Percentiles rank a stretch among this genome's conserved stretches.
These are phyloP conservation scores for Tricholoma terreum DNA, from an alignment of 768 basidiomycete species.

Conservation along the genomic window DNA sequence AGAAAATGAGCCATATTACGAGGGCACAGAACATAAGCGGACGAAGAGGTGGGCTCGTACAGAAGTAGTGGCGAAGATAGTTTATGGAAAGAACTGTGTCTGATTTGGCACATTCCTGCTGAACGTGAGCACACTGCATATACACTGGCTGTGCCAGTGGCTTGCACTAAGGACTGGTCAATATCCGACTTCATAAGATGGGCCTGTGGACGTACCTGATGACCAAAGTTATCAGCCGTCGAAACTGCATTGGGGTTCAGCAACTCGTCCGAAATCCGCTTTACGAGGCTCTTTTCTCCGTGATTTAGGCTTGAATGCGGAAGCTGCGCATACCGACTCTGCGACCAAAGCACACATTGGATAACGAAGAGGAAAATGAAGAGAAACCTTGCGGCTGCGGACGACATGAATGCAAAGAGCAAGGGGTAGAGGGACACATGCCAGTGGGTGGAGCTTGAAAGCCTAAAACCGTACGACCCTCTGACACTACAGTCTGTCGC, in stretches of 20 bases:
- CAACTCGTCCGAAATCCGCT: conserved; percentile 39
- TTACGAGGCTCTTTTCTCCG: conserved; percentile 36
- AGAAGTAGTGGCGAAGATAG: conserved; percentile 72
- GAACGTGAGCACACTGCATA: conserved; percentile 66
- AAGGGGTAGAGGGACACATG: conserved; percentile 13
- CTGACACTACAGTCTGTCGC: background rate
- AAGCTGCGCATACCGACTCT: conserved; percentile 45
- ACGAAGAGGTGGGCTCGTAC: conserved; percentile 51
- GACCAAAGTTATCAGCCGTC: conserved; percentile 13
- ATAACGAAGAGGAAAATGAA: conserved; percentile 52
- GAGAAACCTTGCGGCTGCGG: conserved; percentile 42
- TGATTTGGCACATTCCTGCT: conserved; percentile 50
- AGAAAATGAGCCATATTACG: conserved; percentile 79
- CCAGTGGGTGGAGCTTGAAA: conserved; percentile 1
- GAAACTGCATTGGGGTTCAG: conserved; percentile 23
- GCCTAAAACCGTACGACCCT: background rate
- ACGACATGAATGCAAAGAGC: conserved; percentile 41
- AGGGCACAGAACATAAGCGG: conserved; percentile 62
- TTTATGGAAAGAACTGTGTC: conserved; percentile 67
- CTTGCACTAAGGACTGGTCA: conserved; percentile 47
- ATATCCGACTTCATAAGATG: background rate
- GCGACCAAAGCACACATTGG: conserved; percentile 67
- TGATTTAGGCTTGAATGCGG: conserved; percentile 21
- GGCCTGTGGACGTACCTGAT: conserved; percentile 23
- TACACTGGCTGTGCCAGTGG: conserved; percentile 53